phyloP scores from a whole-genome alignment of 2,329 filamentous ascomycete species.

The Boeremia lycopersici region DNA sequence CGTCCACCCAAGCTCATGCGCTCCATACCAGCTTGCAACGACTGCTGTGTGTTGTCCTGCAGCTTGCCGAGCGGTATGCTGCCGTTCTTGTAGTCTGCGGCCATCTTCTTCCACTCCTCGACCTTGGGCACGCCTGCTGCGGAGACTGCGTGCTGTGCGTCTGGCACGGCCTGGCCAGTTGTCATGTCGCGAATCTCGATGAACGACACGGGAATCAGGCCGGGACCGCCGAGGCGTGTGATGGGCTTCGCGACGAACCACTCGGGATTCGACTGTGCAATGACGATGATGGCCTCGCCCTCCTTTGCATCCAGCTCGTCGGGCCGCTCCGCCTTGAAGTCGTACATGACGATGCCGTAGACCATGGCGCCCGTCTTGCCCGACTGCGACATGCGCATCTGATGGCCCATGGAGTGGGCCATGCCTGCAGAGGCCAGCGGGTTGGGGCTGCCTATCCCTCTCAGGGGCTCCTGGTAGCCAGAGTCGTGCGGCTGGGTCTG shows the following conservation, averaged over 20 bases:
- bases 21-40: conserved; percentile 65
- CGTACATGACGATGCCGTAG: conserved; percentile 95
- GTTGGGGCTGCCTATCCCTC: conserved; percentile 39
- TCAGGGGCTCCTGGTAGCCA: conserved; percentile 72
- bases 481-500: conserved; percentile 79
- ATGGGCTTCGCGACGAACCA: conserved; percentile 99
- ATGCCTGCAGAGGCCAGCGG: conserved; percentile 29
- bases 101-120: conserved; percentile 99
- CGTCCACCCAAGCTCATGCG: conserved; percentile 72
- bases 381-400: conserved; percentile 47
- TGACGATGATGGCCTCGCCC: conserved; percentile 96
- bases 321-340: conserved; percentile 92
- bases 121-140: conserved; percentile 91
- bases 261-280: conserved; percentile 96
- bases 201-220: conserved; percentile 94
- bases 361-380: conserved; percentile 80
- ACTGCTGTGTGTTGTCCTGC: conserved; percentile 61
- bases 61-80: conserved; percentile 96
- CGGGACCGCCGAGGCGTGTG: conserved; percentile 90
- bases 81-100: conserved; percentile 98
- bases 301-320: conserved; percentile 95
- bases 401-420: conserved; percentile 32
- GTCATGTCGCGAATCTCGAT: conserved; percentile 96
- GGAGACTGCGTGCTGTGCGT: conserved; percentile 83
- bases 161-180: conserved; percentile 78